Evolutionary conservation across 192 early-diverging fungal species (phyloP).

Genomic region (Umbelopsis ramanniana): DNA sequence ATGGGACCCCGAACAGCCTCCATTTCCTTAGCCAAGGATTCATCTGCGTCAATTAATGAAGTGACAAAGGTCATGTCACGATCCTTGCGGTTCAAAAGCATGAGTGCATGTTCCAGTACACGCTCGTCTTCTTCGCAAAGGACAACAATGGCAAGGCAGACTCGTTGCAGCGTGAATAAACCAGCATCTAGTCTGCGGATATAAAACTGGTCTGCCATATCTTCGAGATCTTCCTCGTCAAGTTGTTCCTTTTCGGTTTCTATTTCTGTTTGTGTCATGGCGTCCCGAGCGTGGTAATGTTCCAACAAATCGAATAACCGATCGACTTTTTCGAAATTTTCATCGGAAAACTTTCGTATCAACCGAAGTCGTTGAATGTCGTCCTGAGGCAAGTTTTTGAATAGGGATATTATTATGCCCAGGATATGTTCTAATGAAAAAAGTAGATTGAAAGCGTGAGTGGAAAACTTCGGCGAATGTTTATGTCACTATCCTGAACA

Average conservation of each 20-base stretch:
- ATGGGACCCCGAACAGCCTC: neutral
- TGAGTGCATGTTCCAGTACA: neutral
- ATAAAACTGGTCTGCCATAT: conserved; percentile 68
- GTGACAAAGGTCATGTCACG: conserved; percentile 12
- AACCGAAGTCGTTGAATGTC: conserved; percentile 72
- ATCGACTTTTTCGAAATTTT: conserved; percentile 82
- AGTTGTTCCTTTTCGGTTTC: conserved; percentile 52
- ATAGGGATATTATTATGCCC: conserved; percentile 81
- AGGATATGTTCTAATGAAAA: conserved; percentile 74
- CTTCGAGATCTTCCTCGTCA: conserved; percentile 63
- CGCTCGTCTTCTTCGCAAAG: conserved; percentile 57
- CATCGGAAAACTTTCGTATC: conserved; percentile 82
- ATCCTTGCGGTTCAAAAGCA: conserved; percentile 31
- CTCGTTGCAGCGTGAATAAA: conserved; percentile 78
- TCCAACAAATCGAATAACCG: conserved; percentile 78
- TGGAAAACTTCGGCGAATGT: neutral
- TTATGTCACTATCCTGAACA: neutral
- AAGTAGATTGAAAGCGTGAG: conserved; percentile 17
- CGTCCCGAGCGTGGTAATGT: conserved; percentile 68
- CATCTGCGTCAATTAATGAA: conserved; percentile 2
- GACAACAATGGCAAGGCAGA: conserved; percentile 71
- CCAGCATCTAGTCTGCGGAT: conserved; percentile 75
- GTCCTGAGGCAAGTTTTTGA: conserved; percentile 65
- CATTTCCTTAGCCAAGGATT: neutral
- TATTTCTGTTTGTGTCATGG: conserved; percentile 57